Evolutionary conservation across 495 filamentous ascomycete genomes (phyloP).

Genomic region (Penicillium silybi): DNA sequence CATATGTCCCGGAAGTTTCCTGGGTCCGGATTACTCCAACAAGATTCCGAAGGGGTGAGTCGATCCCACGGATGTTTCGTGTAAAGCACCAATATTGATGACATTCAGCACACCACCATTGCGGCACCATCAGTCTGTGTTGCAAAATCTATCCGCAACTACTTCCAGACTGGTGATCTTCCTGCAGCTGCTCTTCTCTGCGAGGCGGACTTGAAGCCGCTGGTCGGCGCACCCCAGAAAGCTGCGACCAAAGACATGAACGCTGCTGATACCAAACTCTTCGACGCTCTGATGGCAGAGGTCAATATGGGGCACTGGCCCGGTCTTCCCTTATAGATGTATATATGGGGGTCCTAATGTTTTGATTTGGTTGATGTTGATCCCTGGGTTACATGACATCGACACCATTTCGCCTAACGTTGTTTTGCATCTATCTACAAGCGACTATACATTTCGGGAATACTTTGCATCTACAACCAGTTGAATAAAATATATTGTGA

Average conservation of each 20-base stretch:
- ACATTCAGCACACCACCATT: constrained; percentile 42
- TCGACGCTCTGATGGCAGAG: constrained; percentile 20
- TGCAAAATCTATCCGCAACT: constrained; percentile 37
- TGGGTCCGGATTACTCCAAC: constrained; percentile 48
- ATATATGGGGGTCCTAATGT: not conserved
- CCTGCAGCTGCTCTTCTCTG: constrained; percentile 42
- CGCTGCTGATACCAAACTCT: constrained; percentile 16
- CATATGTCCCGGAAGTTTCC: constrained; percentile 49
- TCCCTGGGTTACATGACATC: not conserved
- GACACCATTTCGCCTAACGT: too few relatives aligned
- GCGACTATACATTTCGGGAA: not conserved
- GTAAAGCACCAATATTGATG: not conserved
- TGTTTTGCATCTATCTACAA: too few relatives aligned
- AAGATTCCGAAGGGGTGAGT: constrained; percentile 55
- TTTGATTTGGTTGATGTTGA: not conserved
- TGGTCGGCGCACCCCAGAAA: constrained; percentile 16
- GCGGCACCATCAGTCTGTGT: constrained; percentile 47
- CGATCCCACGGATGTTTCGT: not conserved
- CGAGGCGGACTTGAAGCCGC: constrained; percentile 30
- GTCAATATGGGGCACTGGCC: constrained; percentile 10
- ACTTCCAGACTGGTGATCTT: constrained; percentile 46
- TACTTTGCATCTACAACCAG: not conserved
- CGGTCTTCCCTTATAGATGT: not conserved
- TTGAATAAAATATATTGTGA: not conserved
- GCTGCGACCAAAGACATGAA: not conserved